Evolutionary conservation across 1,284 basidiomycete genomes (phyloP).

Genomic region (Cutaneotrichosporon daszewskae): DNA sequence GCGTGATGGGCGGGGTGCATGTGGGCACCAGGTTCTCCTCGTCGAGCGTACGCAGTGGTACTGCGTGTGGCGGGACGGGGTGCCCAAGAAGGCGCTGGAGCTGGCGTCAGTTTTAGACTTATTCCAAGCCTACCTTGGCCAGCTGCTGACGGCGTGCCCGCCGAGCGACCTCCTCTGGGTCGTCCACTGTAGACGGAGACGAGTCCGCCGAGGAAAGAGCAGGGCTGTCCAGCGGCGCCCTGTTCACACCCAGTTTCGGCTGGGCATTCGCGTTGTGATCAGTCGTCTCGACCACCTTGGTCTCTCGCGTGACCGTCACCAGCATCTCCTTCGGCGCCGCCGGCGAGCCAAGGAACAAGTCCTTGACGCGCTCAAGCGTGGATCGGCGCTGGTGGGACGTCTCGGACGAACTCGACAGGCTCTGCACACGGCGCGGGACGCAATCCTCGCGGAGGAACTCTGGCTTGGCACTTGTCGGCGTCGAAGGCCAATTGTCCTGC

Average conservation of each 20-base stretch:
- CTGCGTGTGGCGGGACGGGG: constrained; percentile 17
- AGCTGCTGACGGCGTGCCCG: constrained; percentile 23
- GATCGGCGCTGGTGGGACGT: no score
- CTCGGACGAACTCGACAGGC: background rate
- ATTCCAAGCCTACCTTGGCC: constrained; percentile 21
- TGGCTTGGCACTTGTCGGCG: constrained; percentile 4
- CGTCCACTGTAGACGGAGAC: background rate
- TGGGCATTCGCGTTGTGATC: background rate
- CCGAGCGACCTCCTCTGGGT: constrained; percentile 16
- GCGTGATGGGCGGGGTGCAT: no score
- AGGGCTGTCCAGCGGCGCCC: no score
- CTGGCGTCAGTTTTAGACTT: background rate
- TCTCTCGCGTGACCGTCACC: constrained; percentile 26
- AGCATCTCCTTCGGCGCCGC: constrained; percentile 5
- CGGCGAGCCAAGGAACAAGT: no score
- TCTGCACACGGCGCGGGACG: constrained; percentile 11
- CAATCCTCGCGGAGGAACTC: constrained; percentile 31
- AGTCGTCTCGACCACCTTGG: constrained; percentile 21
- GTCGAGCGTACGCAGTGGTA: constrained; percentile 5
- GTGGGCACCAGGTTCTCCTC: constrained; percentile 5
- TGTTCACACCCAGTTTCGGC: no score
- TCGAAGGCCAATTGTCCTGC: constrained; percentile 19
- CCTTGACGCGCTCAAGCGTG: no score
- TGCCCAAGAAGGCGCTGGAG: constrained; percentile 28
- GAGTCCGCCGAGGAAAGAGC: constrained; percentile 1